Evolutionary conservation across 1,284 basidiomycete species (phyloP), one percentile per base, ranked within the genome.

Genomic region (Trametes sp.): DNA sequence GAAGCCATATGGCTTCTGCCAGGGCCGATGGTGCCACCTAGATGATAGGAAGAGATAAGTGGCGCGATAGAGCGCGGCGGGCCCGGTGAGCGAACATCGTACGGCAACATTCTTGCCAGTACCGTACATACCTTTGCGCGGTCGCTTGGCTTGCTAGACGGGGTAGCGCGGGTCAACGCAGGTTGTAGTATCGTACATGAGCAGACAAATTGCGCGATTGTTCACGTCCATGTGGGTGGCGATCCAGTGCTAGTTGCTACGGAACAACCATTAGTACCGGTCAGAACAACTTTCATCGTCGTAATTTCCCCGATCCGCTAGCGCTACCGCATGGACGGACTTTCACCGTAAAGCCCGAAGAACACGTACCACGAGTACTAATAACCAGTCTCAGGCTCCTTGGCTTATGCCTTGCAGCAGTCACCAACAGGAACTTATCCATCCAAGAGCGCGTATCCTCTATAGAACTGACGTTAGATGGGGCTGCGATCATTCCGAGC

Each of bases 11-110:
- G 29, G 42, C 54, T 55, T 55, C 54, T 46, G 54, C 54, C 54
- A 46, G 44, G 44, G 23, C 33, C 54, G 54, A 24, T 24, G 2
- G 28, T 31, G 29, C 13, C 26, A 42, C 21, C 26, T 4, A 33
- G 53, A 46, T 21, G 54, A 56, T 56, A 46, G 23, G 29, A 14
- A 33, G 28, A 54, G 41, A 54, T 54, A 54, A 54, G 53, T 54
- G 53, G 23, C 31, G 44, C 33, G 42, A 55, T 55, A 26, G 23
- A 29, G n/a, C 26, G 46, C 8, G 23, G 11, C 10, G 46, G 6
- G 38, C 7, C 5, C 7, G 6, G 42, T 24, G 23, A 23, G 42
- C 42, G 24, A 26, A 23, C 31, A 11, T 33, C 31, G 38, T 41
- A 41, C 38, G 14, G 16, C n/a, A n/a, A 16, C 8, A 41, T 41